Percentiles rank a stretch among this genome's conserved stretches.
Evolutionary conservation across 768 basidiomycete species (phyloP).

Genomic region (Psilocybe sp.): DNA sequence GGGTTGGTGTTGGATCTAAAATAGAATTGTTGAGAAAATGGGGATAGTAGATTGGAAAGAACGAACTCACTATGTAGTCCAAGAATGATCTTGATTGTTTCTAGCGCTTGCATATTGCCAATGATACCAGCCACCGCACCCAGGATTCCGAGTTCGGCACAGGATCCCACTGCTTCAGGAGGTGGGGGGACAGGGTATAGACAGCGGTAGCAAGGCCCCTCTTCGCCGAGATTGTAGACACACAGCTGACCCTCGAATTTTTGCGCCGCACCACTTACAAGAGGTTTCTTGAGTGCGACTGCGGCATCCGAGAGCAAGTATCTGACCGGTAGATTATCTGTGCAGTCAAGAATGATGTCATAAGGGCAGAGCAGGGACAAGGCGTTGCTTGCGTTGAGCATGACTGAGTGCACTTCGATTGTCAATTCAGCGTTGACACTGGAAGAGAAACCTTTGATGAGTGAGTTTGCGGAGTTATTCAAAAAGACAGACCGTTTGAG

Average conservation of each 20-base stretch:
- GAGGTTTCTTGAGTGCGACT: constrained; percentile 70
- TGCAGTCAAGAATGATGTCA: constrained; percentile 87
- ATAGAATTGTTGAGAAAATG: not conserved
- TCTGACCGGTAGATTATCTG: constrained; percentile 88
- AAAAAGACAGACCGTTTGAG: constrained; percentile 50
- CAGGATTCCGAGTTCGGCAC: constrained; percentile 86
- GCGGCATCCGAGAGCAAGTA: constrained; percentile 90
- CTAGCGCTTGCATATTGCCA: constrained; percentile 85
- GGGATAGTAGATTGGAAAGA: not conserved
- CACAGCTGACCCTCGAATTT: constrained; percentile 80
- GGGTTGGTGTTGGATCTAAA: constrained; percentile 55
- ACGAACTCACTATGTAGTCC: constrained; percentile 56
- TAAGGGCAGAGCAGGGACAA: constrained; percentile 56
- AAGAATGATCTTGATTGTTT: constrained; percentile 76
- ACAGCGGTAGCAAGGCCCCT: constrained; percentile 92
- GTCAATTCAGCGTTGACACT: constrained; percentile 76
- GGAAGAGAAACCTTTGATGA: constrained; percentile 1
- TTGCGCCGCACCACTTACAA: constrained; percentile 93
- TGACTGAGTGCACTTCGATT: constrained; percentile 51
- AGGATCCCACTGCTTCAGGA: constrained; percentile 62
- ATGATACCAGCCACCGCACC: constrained; percentile 89
- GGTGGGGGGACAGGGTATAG: constrained; percentile 82
- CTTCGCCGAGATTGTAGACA: constrained; percentile 63
- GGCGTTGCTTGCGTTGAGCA: constrained; percentile 65
- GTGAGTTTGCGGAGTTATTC: not conserved